These are phyloP conservation scores for Trichophyton rubrum DNA, from an alignment of 2,329 filamentous ascomycete genomes.

Conservation along the genomic window DNA sequence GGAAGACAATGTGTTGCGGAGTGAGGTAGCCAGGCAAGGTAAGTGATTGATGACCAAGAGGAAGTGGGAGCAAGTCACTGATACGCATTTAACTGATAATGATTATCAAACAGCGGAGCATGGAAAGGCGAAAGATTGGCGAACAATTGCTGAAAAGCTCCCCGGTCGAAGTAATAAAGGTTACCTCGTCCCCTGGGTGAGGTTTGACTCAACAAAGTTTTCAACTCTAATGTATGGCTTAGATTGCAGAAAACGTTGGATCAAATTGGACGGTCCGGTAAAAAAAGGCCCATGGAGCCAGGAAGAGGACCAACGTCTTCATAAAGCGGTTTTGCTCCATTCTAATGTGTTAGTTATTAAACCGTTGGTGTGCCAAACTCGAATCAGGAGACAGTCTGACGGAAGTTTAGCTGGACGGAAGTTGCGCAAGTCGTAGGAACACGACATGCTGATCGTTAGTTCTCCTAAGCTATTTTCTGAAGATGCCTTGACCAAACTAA, in stretches of 20 bases:
- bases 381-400: neutral
- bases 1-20: neutral
- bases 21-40: conserved; percentile 1
- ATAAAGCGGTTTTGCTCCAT: conserved; percentile 4
- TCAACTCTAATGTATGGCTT: neutral
- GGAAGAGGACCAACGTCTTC: conserved; percentile 4
- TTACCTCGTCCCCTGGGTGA: neutral
- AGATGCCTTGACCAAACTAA: neutral
- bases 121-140: neutral
- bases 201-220: neutral
- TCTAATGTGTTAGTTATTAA: conserved; percentile 3
- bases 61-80: neutral
- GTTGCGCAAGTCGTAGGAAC: conserved; percentile 3
- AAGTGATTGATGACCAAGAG: neutral
- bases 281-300: conserved; percentile 4
- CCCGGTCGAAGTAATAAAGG: conserved; percentile 4
- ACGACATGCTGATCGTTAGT: conserved; percentile 6
- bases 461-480: neutral
- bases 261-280: conserved; percentile 1
- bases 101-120: neutral
- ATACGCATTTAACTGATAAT: neutral
- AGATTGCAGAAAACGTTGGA: conserved; percentile 5
- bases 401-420: neutral
- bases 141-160: conserved; percentile 3
- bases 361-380: neutral